Evolutionary conservation across 192 early-diverging fungal species (phyloP).

Genomic region (Radiomyces spectabilis): DNA sequence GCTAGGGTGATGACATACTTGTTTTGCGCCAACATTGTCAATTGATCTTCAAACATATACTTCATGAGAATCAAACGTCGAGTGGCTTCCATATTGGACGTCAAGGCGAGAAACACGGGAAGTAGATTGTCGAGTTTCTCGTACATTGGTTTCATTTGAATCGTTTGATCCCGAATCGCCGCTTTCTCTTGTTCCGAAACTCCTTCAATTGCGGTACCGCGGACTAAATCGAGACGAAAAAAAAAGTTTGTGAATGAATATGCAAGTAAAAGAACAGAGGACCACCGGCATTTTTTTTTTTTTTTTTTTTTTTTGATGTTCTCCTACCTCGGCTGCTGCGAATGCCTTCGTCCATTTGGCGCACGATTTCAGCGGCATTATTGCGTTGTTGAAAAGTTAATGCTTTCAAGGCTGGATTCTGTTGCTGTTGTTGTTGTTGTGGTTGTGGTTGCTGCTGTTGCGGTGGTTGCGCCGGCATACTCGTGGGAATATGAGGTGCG

Average conservation of each 20-base stretch:
- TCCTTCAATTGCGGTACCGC: constrained; percentile 17
- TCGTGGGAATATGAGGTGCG: not conserved
- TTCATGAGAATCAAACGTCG: constrained; percentile 43
- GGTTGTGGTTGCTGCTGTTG: constrained; percentile 17
- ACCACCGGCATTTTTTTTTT: not conserved
- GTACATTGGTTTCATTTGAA: constrained; percentile 34
- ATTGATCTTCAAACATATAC: constrained; percentile 45
- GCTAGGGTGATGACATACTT: constrained; percentile 38
- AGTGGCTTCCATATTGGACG: constrained; percentile 36
- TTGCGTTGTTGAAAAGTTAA: constrained; percentile 14
- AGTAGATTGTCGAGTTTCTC: constrained; percentile 39
- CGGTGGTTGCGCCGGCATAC: constrained; percentile 3
- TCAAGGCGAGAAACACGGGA: constrained; percentile 40
- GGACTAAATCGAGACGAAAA: constrained; percentile 6
- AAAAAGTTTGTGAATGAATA: not conserved
- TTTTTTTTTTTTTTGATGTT: not conserved
- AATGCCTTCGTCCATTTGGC: constrained; percentile 30
- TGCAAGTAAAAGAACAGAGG: not conserved
- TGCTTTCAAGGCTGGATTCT: not conserved
- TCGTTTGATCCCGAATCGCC: constrained; percentile 29
- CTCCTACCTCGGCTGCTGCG: constrained; percentile 26
- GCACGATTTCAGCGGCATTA: constrained; percentile 26
- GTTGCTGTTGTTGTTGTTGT: constrained; percentile 15
- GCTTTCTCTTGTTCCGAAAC: constrained; percentile 35
- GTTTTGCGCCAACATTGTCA: constrained; percentile 32